Percentiles rank a stretch among this genome's conserved stretches.
These are phyloP conservation scores for Microsporum canis DNA, from an alignment of 2,329 filamentous ascomycete genomes.

Conservation along the genomic window DNA sequence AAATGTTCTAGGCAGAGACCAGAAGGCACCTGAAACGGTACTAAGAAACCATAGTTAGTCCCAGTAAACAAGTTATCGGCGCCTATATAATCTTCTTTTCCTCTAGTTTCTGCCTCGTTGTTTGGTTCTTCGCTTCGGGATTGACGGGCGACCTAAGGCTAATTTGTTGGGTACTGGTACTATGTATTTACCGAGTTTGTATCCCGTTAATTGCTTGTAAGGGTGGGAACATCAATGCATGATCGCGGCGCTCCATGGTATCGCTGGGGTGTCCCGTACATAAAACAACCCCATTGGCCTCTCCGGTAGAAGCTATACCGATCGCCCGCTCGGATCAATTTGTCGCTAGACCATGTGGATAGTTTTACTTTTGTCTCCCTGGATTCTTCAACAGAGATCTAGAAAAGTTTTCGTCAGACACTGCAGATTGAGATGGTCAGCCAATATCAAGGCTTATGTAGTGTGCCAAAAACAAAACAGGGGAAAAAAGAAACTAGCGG, in stretches of 20 bases:
- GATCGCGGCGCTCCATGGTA: neutral
- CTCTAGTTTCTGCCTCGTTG: neutral
- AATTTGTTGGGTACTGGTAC: neutral
- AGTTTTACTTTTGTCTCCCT: conserved; percentile 1
- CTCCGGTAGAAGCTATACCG: neutral
- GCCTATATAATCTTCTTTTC: neutral
- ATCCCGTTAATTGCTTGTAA: neutral
- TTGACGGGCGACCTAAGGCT: neutral
- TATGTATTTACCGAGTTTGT: neutral
- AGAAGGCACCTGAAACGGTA: neutral
- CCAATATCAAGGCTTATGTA: neutral
- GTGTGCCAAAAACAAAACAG: neutral
- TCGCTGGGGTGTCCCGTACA: neutral
- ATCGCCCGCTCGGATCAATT: conserved; percentile 2
- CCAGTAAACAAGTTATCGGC: conserved; percentile 1
- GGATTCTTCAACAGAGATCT: conserved; percentile 1
- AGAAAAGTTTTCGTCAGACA: neutral
- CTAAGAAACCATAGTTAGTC: neutral
- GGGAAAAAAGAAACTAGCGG: neutral
- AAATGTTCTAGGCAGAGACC: neutral
- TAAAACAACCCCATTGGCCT: conserved; percentile 4
- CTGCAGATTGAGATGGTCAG: neutral
- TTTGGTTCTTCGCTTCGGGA: neutral
- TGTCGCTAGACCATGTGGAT: neutral
- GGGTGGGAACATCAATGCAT: neutral